Percentiles rank a stretch among this genome's conserved stretches.
Evolutionary conservation across 805 yeast genomes (phyloP).

Genomic region (Candida oleophila): DNA sequence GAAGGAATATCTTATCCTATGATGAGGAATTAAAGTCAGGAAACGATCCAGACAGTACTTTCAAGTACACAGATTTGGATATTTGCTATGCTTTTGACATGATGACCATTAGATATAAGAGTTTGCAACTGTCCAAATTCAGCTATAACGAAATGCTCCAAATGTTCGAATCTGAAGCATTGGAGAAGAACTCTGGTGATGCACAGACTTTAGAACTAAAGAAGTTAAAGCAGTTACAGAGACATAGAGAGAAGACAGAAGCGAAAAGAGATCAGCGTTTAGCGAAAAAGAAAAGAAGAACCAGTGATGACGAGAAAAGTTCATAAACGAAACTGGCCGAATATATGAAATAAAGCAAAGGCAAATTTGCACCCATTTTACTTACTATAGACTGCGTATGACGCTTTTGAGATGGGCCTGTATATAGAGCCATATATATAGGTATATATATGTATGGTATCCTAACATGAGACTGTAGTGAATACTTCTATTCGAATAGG

Average conservation of each 20-base stretch:
- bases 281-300: slow-evolving; percentile 19
- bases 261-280: slow-evolving; percentile 33
- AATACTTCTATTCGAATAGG: too few species aligned
- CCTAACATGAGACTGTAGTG: neutral
- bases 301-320: slow-evolving; percentile 13
- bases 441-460: too few species aligned
- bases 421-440: slow-evolving; percentile 4
- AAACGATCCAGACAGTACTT: neutral
- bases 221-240: slow-evolving; percentile 23
- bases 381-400: too few species aligned
- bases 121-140: slow-evolving; percentile 25
- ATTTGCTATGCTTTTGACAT: slow-evolving; percentile 41
- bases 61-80: slow-evolving; percentile 29
- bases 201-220: slow-evolving; percentile 12
- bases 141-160: slow-evolving; percentile 24
- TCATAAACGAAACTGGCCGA: too few species aligned
- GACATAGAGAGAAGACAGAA: slow-evolving; percentile 32
- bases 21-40: slow-evolving; percentile 4
- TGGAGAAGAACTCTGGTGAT: slow-evolving; percentile 7
- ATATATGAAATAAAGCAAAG: too few species aligned
- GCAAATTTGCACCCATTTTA: neutral
- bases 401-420: neutral
- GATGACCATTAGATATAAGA: slow-evolving; percentile 30
- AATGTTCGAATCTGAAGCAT: slow-evolving; percentile 25
- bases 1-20: slow-evolving; percentile 1